A percentile compares a stretch with the other conserved stretches of the same genome.
Evolutionary conservation across 2,329 filamentous ascomycete species (phyloP).

Genomic region (Calonectria multiphialidica): DNA sequence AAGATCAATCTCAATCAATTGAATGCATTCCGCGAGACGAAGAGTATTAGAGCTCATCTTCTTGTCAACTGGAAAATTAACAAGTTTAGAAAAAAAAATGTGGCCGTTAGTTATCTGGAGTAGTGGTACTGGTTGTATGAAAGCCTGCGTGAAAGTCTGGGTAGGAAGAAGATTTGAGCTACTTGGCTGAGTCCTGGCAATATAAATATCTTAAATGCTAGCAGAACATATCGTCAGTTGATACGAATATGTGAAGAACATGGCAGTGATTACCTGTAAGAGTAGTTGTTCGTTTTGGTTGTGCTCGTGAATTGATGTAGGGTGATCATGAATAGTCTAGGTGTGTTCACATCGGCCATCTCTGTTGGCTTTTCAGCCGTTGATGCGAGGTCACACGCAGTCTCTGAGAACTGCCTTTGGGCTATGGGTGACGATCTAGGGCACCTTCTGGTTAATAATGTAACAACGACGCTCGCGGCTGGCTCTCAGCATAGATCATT

Average conservation of each 20-base stretch:
- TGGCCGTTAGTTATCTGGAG: neutral
- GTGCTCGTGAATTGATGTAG: neutral
- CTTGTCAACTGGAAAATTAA: neutral
- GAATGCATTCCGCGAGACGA: constrained; percentile 4
- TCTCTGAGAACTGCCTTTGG: neutral
- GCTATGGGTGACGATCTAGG: neutral
- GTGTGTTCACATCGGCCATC: neutral
- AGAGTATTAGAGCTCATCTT: constrained; percentile 5
- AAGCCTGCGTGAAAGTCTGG: neutral
- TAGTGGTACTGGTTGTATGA: neutral
- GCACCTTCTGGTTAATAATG: neutral
- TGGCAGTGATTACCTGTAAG: neutral
- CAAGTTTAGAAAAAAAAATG: too few species aligned
- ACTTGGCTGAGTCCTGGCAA: neutral
- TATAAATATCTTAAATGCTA: neutral
- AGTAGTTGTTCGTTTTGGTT: neutral
- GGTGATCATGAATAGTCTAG: neutral
- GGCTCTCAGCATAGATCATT: neutral
- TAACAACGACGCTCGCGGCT: neutral
- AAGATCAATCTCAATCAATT: constrained; percentile 9
- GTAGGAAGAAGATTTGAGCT: neutral
- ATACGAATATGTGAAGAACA: neutral
- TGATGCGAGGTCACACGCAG: neutral
- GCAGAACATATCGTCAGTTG: neutral
- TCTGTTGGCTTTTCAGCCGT: neutral